Conservation (phyloP, 805 yeast genomes). For the Hermanozyma aechmeae region DNA sequence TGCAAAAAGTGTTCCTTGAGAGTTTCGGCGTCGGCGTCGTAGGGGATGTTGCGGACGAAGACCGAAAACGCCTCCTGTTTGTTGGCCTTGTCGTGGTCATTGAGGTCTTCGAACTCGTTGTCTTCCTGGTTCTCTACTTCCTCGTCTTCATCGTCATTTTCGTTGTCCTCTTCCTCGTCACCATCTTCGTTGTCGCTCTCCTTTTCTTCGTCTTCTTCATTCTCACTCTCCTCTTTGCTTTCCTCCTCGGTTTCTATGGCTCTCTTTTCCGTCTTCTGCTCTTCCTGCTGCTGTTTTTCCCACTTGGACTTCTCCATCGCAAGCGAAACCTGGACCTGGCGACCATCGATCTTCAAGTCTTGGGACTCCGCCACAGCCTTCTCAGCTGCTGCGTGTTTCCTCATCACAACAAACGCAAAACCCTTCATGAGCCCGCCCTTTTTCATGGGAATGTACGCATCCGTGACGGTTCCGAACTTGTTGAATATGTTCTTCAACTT, state of each 20-base stretch:
- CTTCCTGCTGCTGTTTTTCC: conserved; percentile 43
- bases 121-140: conserved; percentile 13
- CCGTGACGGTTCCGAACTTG: conserved; percentile 78
- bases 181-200: conserved; percentile 24
- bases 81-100: conserved; percentile 30
- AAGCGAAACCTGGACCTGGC: conserved; percentile 89
- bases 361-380: conserved; percentile 67
- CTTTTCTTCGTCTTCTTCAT: conserved; percentile 23
- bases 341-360: conserved; percentile 76
- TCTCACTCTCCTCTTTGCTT: conserved; percentile 29
- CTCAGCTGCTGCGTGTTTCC: conserved; percentile 66
- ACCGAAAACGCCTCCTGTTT: conserved; percentile 64
- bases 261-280: conserved; percentile 18
- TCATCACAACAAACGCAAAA: conserved; percentile 91
- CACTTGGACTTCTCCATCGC: conserved; percentile 85
- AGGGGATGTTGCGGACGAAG: conserved; percentile 89
- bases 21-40: conserved; percentile 80
- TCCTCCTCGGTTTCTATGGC: conserved; percentile 32
- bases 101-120: conserved; percentile 14
- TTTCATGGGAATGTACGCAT: conserved; percentile 83
- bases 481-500: conserved; percentile 61
- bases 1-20: conserved; percentile 68
- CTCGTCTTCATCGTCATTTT: conserved; percentile 25
- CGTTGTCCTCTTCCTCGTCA: conserved; percentile 16
- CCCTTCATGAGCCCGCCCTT: conserved; percentile 87